These are phyloP conservation scores for Solanum etuberosum DNA, from an alignment of 257 asterid species.

Conservation along the genomic window DNA sequence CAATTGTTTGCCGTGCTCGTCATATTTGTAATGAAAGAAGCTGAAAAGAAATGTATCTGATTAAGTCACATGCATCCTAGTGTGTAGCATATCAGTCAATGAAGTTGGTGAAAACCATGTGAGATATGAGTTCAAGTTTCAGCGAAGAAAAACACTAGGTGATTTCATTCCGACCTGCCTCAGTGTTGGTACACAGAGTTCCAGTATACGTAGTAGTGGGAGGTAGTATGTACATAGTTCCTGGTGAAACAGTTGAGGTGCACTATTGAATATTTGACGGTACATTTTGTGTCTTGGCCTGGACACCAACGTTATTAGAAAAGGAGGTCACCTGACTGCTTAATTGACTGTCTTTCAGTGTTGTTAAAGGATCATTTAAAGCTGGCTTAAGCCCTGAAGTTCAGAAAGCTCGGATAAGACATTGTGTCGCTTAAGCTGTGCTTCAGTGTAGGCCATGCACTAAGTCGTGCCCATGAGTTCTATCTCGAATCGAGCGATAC, in stretches of 20 bases:
- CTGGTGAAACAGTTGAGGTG: not conserved
- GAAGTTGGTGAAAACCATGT: not conserved
- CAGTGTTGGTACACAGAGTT: not conserved
- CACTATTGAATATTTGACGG: not conserved
- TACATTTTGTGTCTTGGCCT: not conserved
- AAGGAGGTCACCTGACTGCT: not conserved
- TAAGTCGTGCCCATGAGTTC: not conserved
- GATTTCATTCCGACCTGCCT: not conserved
- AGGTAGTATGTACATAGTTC: not conserved
- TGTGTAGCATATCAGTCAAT: not conserved
- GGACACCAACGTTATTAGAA: not conserved
- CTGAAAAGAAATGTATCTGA: not conserved
- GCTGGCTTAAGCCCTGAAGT: not conserved
- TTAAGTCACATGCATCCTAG: not conserved
- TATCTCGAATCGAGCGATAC: not conserved
- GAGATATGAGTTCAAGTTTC: not conserved
- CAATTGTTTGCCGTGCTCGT: not conserved
- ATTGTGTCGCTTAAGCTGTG: not conserved
- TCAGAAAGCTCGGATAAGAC: not conserved
- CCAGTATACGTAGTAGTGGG: not conserved
- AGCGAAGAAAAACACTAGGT: not conserved
- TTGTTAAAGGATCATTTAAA: not conserved
- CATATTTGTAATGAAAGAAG: not conserved
- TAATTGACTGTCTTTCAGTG: not conserved
- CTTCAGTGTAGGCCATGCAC: not conserved